Evolutionary conservation across 257 asterid genomes (phyloP), one percentile per base, ranked within the genome.

Genomic region (Petrea volubilis): DNA sequence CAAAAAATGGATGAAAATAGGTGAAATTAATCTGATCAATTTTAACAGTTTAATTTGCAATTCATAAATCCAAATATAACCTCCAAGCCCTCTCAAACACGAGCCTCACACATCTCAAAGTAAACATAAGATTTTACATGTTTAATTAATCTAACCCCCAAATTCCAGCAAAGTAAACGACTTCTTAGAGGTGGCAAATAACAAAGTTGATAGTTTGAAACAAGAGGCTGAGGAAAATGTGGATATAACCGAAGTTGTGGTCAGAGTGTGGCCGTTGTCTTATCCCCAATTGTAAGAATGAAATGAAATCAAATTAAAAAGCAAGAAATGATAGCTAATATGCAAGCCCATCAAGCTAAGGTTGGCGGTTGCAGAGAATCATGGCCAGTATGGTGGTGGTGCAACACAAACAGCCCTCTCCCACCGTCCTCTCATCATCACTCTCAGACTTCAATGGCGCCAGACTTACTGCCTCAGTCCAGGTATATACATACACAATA

Each of bases 371-470:
- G 13, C 36, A 24, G 34, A 46, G 60, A 55, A 63, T 24, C 74
- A 90, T 90, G 97, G 90, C 95, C 11, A 79, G 84, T 31, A 41
- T 85, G 86, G 90, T 80, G 80, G 91, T 79, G 68, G 82, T 91
- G 80, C 98, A 91, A 56, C 86, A 77, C 81, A 91, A 81, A 76
- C 96, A 83, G 58, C 91, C 90, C 73, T 81, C 94, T 70, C 82
- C 88, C 74, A 58, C 84, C 76, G 40, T 79, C 60, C 78, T 87
- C 56, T 88, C 88, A 10, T 89, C 96, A 3, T 84, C 93, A 6
- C 83, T 82, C 81, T 93, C 96, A 31, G 95, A 91, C 78, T 91
- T 93, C 89, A 83, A 76, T 76, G 98, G 98, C 43, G 77, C 86
- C 78, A 79, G 83, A 60, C 79, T 91, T 10, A 58, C 86, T 58